Conservation (phyloP, 1,284 basidiomycete genomes). For the Moesziomyces parantarcticus region DNA sequence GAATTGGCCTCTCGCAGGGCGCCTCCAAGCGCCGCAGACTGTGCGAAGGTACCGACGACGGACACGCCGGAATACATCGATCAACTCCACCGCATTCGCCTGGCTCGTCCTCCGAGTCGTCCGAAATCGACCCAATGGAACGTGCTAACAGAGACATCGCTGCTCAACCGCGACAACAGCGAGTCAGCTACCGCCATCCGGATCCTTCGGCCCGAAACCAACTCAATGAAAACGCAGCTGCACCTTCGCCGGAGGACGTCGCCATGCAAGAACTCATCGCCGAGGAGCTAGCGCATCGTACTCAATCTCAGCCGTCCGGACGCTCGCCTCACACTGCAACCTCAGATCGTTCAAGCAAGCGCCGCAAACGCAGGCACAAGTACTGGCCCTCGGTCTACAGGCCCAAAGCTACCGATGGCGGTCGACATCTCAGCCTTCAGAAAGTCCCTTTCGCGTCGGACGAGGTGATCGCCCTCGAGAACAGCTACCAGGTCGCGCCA, state of each 20-base stretch:
- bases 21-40: not conserved
- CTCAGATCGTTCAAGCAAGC: conserved; percentile 2
- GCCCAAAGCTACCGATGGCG: conserved; percentile 7
- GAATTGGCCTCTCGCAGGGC: no score
- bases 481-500: conserved; percentile 2
- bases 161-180: conserved; percentile 3
- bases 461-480: conserved; percentile 1
- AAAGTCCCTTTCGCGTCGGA: conserved; percentile 1
- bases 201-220: not conserved
- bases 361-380: conserved; percentile 4
- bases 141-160: conserved; percentile 4
- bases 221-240: not conserved
- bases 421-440: conserved; percentile 2
- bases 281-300: not conserved
- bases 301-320: no score
- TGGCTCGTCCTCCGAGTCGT: conserved; percentile 3
- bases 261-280: not conserved
- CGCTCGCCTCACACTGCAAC: not conserved
- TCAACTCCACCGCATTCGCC: not conserved
- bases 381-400: conserved; percentile 6
- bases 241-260: conserved; percentile 4
- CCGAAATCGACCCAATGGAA: conserved; percentile 8
- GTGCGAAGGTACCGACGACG: not conserved
- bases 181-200: conserved; percentile 1
- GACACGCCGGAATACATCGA: not conserved